phyloP scores from a whole-genome alignment of 1,284 basidiomycete species.

The Ustilago sp. region DNA sequence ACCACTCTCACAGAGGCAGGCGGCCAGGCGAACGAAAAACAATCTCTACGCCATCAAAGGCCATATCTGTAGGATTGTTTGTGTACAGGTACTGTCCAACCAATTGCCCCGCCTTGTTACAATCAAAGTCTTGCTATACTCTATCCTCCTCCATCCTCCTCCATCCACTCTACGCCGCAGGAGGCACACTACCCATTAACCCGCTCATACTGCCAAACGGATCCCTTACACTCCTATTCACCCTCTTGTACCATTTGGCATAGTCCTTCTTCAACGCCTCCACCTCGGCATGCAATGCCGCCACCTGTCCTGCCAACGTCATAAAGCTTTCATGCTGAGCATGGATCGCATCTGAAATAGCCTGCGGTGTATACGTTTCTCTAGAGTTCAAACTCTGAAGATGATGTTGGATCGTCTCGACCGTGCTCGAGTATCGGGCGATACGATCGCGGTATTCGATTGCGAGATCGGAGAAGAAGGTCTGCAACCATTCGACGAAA shows the following conservation, averaged over 20 bases:
- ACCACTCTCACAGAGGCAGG: too few relatives aligned
- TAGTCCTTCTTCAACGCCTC: conserved; percentile 66
- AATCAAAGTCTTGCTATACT: too few relatives aligned
- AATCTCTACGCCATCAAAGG: too few relatives aligned
- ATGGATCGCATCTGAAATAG: conserved; percentile 63
- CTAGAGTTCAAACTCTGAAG: conserved; percentile 50
- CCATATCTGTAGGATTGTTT: too few relatives aligned
- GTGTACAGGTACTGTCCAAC: too few relatives aligned
- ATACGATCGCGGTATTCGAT: conserved; percentile 58
- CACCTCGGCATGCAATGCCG: conserved; percentile 63
- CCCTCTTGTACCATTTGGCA: conserved; percentile 64
- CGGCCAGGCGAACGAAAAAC: too few relatives aligned
- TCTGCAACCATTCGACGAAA: conserved; percentile 58
- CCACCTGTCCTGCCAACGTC: conserved; percentile 65
- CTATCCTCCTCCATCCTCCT: background rate
- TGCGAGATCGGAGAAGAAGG: conserved; percentile 58
- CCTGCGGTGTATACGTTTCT: conserved; percentile 60
- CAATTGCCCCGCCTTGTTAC: too few relatives aligned
- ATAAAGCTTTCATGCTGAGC: conserved; percentile 66
- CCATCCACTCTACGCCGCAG: conserved; percentile 9
- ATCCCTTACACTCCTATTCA: conserved; percentile 60
- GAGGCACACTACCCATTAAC: conserved; percentile 36
- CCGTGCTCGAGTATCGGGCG: conserved; percentile 58
- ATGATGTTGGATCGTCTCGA: conserved; percentile 66
- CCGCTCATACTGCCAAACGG: conserved; percentile 58